Base-by-base conservation (phyloP, 495 filamentous ascomycete species). In the Immersiella caudata region DNA sequence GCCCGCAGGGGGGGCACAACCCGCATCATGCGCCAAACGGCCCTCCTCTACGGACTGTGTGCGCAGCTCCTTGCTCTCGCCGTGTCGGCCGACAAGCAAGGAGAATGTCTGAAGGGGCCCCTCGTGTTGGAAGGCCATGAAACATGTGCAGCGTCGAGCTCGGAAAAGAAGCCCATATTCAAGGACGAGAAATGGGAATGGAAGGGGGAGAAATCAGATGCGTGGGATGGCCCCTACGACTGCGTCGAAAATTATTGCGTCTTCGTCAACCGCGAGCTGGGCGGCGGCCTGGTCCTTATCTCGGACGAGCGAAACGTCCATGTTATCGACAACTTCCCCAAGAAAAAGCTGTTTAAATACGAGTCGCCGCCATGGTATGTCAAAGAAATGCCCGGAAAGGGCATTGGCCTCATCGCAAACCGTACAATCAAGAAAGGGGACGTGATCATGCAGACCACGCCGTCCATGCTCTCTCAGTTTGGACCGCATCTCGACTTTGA, bases 181-280 rank as follows among this genome's bases (percentile, higher is more conserved):
- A 52, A 33, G 25, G 25, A 22, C 0, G 27, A 33, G 25, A 62
- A 49, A 40, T 40, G 8, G 27, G 18, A 24, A 18, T 63, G 61
- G 61, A 63, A 63, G 25, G 25, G 26, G 16, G 18, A 63, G n/a
- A 25, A 25, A 20, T 40, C 21, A 26, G 20, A 54, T 0, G 33
- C 50, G 22, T 82, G 80, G 80, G 27, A 73, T 12, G 79, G 78
- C 0, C 78, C 79, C 7, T 65, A 71, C 18, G 59, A 79, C 40
- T 81, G 81, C 57, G 62, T 76, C n/a, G 71, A 71, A 21, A 71
- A 75, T 1, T 76, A 75, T 51, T 81, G 81, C 60, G 62, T 79
- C 9, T 82, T 70, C 59, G 69, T 67, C 54, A 78, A 78, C 62
- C 63, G 29, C 8, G 21, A 57, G 7, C 57, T 71, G 21, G 67